Evolutionary conservation across 1,284 basidiomycete genomes (phyloP).

Genomic region (Xerocomus nothofagi): DNA sequence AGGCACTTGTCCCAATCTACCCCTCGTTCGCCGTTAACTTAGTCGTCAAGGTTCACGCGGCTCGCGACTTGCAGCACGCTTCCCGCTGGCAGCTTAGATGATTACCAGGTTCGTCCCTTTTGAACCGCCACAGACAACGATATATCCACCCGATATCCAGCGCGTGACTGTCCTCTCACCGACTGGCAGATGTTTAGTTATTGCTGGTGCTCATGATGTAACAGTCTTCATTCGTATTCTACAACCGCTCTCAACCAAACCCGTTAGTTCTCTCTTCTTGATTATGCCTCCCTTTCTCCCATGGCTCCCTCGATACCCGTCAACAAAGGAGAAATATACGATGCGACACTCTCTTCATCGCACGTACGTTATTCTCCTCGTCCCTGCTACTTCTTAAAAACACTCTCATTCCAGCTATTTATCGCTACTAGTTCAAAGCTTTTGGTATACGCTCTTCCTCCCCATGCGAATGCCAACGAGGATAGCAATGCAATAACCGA

Average conservation of each 20-base stretch:
- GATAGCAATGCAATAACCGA: slow-evolving; percentile 38
- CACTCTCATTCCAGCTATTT: slow-evolving; percentile 48
- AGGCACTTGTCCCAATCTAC: slow-evolving; percentile 13
- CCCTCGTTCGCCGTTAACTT: slow-evolving; percentile 10
- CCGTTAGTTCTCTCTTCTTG: slow-evolving; percentile 63
- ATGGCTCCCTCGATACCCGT: slow-evolving; percentile 47
- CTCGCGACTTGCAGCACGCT: slow-evolving; percentile 64
- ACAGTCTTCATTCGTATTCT: slow-evolving; percentile 3
- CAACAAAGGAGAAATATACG: slow-evolving; percentile 72
- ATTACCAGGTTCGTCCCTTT: slow-evolving; percentile 70
- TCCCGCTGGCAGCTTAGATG: slow-evolving; percentile 56
- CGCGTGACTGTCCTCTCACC: slow-evolving; percentile 78
- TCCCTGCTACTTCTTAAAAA: slow-evolving; percentile 4
- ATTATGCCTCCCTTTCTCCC: slow-evolving; percentile 62
- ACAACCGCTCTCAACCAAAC: slow-evolving; percentile 15
- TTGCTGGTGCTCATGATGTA: slow-evolving; percentile 67
- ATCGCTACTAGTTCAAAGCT: slow-evolving; percentile 64
- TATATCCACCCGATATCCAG: slow-evolving; percentile 40
- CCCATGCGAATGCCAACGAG: slow-evolving; percentile 5
- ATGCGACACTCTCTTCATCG: slow-evolving; percentile 59
- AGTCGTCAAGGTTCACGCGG: slow-evolving; percentile 49
- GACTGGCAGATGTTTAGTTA: slow-evolving; percentile 56
- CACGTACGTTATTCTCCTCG: slow-evolving; percentile 40
- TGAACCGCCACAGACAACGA: neutral
- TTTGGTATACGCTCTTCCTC: slow-evolving; percentile 55